These are phyloP conservation scores for Sporisorium graminicola DNA, from an alignment of 1,284 basidiomycete genomes.

Conservation along the genomic window DNA sequence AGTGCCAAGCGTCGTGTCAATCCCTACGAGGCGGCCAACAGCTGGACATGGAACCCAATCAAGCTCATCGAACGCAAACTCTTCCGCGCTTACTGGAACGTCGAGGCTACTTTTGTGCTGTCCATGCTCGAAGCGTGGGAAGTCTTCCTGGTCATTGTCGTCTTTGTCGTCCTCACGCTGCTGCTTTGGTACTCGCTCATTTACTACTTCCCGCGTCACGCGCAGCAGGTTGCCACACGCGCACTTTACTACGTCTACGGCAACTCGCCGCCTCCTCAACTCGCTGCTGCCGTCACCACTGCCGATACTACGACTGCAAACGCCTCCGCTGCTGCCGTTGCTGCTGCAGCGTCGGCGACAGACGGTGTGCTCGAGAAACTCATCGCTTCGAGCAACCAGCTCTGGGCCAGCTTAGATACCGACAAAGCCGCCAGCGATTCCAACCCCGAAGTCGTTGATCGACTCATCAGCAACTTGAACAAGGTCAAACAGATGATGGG, in stretches of 20 bases:
- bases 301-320: not conserved
- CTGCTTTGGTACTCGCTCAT: constrained; percentile 43
- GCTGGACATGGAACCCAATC: constrained; percentile 47
- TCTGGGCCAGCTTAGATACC: constrained; percentile 24
- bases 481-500: constrained; percentile 41
- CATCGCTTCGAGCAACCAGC: constrained; percentile 24
- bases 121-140: constrained; percentile 56
- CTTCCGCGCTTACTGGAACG: constrained; percentile 44
- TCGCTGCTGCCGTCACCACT: constrained; percentile 22
- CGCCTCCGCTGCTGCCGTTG: not conserved
- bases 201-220: constrained; percentile 46
- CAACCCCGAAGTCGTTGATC: constrained; percentile 33
- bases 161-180: constrained; percentile 24
- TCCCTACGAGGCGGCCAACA: constrained; percentile 11
- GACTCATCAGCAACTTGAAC: constrained; percentile 41
- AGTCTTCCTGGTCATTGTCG: constrained; percentile 42
- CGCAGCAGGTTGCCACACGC: constrained; percentile 28
- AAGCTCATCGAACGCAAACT: constrained; percentile 44
- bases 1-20: not conserved
- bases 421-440: constrained; percentile 9
- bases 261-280: constrained; percentile 29
- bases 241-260: constrained; percentile 52
- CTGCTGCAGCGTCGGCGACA: constrained; percentile 10
- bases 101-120: constrained; percentile 43
- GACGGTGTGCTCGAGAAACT: constrained; percentile 34